Percentiles rank a stretch among this genome's conserved stretches.
phyloP scores from a whole-genome alignment of 2,329 filamentous ascomycete species.

The Fusarium ramigenum region DNA sequence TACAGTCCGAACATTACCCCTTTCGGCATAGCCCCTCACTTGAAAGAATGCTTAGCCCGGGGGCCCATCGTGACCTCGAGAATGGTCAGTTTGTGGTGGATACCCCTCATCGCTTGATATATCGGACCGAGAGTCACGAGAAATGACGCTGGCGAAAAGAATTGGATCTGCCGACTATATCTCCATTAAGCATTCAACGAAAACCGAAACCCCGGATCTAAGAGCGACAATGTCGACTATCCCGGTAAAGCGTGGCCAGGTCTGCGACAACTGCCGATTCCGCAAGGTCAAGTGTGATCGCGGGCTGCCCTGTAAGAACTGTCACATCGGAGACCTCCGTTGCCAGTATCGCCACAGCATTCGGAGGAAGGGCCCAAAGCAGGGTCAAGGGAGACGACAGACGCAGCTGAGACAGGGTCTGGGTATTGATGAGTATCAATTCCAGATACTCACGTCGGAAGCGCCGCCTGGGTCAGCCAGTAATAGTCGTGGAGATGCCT shows the following conservation, averaged over 20 bases:
- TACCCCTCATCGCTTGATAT: conserved; percentile 13
- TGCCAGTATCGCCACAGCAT: conserved; percentile 46
- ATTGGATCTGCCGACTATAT: conserved; percentile 21
- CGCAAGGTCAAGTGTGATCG: conserved; percentile 50
- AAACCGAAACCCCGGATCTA: not conserved
- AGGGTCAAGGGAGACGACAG: conserved; percentile 43
- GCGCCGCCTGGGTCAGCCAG: not conserved
- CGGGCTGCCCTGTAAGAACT: conserved; percentile 44
- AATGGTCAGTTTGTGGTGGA: not conserved
- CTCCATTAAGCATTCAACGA: conserved; percentile 13
- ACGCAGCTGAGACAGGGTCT: conserved; percentile 43
- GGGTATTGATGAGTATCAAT: conserved; percentile 1
- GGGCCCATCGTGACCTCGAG: not conserved
- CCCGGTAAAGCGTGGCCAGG: conserved; percentile 29
- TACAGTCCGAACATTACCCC: conserved; percentile 33
- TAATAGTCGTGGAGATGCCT: not conserved
- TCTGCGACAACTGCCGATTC: conserved; percentile 46
- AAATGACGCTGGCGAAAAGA: not conserved
- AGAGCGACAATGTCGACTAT: conserved; percentile 9
- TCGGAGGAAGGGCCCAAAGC: conserved; percentile 43
- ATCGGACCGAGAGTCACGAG: conserved; percentile 16
- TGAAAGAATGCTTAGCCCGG: not conserved
- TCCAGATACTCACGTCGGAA: conserved; percentile 37
- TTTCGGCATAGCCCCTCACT: conserved; percentile 7
- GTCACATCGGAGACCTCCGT: conserved; percentile 38